phyloP scores from a whole-genome alignment of 1,284 basidiomycete species.

The Laetiporus sulphureus region DNA sequence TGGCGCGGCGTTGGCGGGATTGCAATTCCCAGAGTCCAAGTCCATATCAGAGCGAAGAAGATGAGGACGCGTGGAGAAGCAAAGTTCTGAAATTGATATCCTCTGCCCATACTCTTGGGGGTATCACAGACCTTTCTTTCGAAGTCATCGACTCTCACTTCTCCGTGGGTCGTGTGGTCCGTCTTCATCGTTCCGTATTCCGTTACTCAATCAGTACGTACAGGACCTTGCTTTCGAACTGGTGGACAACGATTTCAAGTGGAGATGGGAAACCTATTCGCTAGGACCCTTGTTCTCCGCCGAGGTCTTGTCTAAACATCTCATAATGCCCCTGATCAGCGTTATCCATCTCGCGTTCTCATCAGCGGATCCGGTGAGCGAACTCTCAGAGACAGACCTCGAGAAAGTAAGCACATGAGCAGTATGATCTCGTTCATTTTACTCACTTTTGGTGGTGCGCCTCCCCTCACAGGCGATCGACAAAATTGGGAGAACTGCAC shows the following conservation, averaged over 20 bases:
- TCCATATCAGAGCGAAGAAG: slow-evolving; percentile 24
- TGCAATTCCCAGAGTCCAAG: slow-evolving; percentile 35
- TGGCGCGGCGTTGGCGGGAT: slow-evolving; percentile 61
- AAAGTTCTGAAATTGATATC: slow-evolving; percentile 45
- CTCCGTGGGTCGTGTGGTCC: slow-evolving; percentile 38
- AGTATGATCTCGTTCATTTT: neutral
- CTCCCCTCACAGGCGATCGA: slow-evolving; percentile 48
- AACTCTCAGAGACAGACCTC: slow-evolving; percentile 47
- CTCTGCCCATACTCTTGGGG: slow-evolving; percentile 51
- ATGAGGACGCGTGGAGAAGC: slow-evolving; percentile 50
- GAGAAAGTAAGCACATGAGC: slow-evolving; percentile 46
- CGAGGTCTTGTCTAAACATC: slow-evolving; percentile 65
- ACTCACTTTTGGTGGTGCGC: slow-evolving; percentile 1
- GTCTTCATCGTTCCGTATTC: neutral
- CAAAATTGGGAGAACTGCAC: slow-evolving; percentile 57
- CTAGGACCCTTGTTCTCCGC: slow-evolving; percentile 58
- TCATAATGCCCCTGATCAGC: slow-evolving; percentile 69
- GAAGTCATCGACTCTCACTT: slow-evolving; percentile 49
- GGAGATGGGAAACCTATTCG: slow-evolving; percentile 70
- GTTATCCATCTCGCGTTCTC: slow-evolving; percentile 59
- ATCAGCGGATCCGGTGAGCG: slow-evolving; percentile 47
- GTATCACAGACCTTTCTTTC: slow-evolving; percentile 49
- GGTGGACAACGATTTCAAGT: slow-evolving; percentile 54
- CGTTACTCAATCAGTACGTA: slow-evolving; percentile 6
- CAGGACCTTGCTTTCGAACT: slow-evolving; percentile 65